Evolutionary conservation across 495 filamentous ascomycete genomes (phyloP), one percentile per base, ranked within the genome.

Genomic region (Lineolata rhizophorae): DNA sequence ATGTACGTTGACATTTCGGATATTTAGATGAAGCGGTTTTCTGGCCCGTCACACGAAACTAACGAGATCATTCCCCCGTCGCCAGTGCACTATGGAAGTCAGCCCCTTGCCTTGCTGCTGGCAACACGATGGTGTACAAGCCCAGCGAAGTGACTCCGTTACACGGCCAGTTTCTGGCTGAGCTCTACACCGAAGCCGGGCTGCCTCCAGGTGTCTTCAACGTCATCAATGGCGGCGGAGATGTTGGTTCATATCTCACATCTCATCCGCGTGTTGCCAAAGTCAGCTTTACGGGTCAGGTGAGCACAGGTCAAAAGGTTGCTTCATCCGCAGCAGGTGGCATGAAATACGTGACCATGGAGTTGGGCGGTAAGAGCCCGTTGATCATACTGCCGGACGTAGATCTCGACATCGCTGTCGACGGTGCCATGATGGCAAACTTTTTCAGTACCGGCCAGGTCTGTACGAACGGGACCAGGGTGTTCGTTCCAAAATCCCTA

Each of bases 61-160:
- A 30, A 30, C n/a, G n/a, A n/a, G n/a, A n/a, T n/a, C n/a, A n/a
- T 40, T n/a, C n/a, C n/a, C n/a, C n/a, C n/a, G n/a, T n/a, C n/a
- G n/a, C 4, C 32, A 67, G 62, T 48, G 78, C 78, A 10, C 61
- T 84, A 0, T 84, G 78, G 78, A 87, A 87, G 49, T 76, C 72
- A 3, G 77, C 75, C 10, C 74, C 78, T 3, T 82, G 76, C 35
- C 61, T 87, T 11, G 75, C 76, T 6, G 79, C 79, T 2, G 79
- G 79, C 17, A 87, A 87, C 44, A 76, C 71, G 39, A 81, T 87
- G 74, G 63, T 87, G 31, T 83, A 83, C 54, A 87, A 87, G 40
- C 71, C 79, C 18, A 78, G 71, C 43, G 79, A 87, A 58, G 69
- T 68, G 48, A 83, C 78, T 16, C 72, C 77, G 2, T 54, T 84